Base-by-base conservation (phyloP, 169 alveolate genomes). In the Neospora caninum region DNA sequence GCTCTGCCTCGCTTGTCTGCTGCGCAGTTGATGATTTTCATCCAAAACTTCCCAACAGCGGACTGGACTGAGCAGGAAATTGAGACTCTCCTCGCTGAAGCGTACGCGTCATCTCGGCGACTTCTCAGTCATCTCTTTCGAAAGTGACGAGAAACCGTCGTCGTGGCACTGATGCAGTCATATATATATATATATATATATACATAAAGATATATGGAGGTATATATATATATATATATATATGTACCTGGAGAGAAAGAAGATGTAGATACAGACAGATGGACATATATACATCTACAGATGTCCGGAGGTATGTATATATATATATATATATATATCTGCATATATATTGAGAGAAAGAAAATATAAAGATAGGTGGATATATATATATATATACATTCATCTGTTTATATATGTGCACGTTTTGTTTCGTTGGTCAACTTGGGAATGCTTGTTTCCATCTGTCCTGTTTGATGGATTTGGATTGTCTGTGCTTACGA, bases 11-110 rank as follows among this genome's bases (percentile, higher is more conserved):
- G 31, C 73, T 64, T 9, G 18, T 22, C 18, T 73, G 73, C 36
- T 45, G 6, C 73, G 94, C 97, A 97, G 94, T 96, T 97, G 94
- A 96, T 98, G 96, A 94, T 98, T 70, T 98, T 98, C 94, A 96
- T 98, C 95, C 99, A 98, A 95, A 96, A 97, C 64, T 96, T 96
- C 43, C 99, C 99, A 34, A 97, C 99, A 10, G 95, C 96, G 39
- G 93, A 94, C 87, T 98, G 99, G 99, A 95, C 97, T n/a, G 96
- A 93, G 78, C 97, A 97, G 92, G 99, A 98, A 70, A 96, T 98
- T 67, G 99, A 98, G 80, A 95, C 98, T n/a, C 96, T 98, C n/a
- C 96, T 97, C 54, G 98, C 99, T 4, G 98, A 98, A 93, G 99
- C 98, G 95, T 97, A 95, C 70, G 98, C 91, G 2, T 31, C 20